A percentile compares a stretch with the other conserved stretches of the same genome.
Conservation (phyloP, 106 monocot genomes). For the Iris macrosiphon region DNA sequence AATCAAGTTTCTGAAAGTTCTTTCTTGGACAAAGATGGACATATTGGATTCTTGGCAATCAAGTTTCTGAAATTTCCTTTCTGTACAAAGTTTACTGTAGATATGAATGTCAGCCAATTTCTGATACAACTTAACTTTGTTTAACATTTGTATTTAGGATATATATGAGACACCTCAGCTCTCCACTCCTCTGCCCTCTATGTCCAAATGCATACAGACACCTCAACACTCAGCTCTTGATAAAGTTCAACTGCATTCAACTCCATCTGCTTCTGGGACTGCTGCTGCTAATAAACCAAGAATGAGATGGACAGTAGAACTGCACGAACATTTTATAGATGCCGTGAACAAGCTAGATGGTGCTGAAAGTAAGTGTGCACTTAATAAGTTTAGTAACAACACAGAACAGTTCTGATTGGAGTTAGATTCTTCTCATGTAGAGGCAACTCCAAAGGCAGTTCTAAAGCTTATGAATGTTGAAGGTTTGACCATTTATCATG, state of each 20-base stretch:
- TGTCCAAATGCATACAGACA: slow-evolving; percentile 16
- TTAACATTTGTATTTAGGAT: slow-evolving; percentile 35
- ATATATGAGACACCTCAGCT: slow-evolving; percentile 57
- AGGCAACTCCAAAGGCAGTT: slow-evolving; percentile 92
- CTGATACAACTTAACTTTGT: no score
- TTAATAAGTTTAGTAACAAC: background rate
- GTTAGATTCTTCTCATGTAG: slow-evolving; percentile 24
- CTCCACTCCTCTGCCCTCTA: slow-evolving; percentile 13
- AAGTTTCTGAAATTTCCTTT: background rate
- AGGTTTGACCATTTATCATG: slow-evolving; percentile 87
- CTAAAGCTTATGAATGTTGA: slow-evolving; percentile 90
- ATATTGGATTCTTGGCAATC: background rate
- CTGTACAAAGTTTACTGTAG: background rate
- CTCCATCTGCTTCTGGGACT: slow-evolving; percentile 13
- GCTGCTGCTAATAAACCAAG: slow-evolving; percentile 51
- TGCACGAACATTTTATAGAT: slow-evolving; percentile 83
- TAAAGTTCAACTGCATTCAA: slow-evolving; percentile 29
- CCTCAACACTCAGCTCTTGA: slow-evolving; percentile 12
- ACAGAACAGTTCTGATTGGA: background rate
- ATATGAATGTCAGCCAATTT: no score
- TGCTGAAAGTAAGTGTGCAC: slow-evolving; percentile 56
- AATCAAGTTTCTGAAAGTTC: background rate
- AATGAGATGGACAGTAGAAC: slow-evolving; percentile 86
- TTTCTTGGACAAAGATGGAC: background rate
- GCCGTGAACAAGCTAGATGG: slow-evolving; percentile 90